Evolutionary conservation across 257 asterid species (phyloP), one percentile per base, ranked within the genome.

Genomic region (Perilla frutescens): DNA sequence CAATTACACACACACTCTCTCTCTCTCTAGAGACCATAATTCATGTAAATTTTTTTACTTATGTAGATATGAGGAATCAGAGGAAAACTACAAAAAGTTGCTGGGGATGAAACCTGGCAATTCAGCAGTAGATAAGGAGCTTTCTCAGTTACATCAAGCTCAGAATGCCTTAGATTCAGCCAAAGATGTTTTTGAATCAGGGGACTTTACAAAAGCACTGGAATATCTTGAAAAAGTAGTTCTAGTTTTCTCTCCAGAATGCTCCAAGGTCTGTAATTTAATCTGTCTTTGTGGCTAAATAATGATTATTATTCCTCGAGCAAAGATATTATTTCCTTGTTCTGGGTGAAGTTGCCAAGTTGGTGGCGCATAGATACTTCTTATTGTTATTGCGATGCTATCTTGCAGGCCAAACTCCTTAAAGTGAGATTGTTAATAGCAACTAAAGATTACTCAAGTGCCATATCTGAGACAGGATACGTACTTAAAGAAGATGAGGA

Each of bases 221-320:
- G 98, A 89, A 41, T 82, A 81, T 71, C 64, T 92, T 53, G 87
- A 88, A 26, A 92, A 90, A 83, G 94, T 92, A 40, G 96, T 92
- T 20, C 96, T 92, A 29, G 88, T 92, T 75, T 92, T 92, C 73
- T 92, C 97, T 81, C 98, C 97, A 59, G 95, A 92, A 72, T 92
- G 98, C 84, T 77, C 87, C 62, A 79, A 90, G 91, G 98, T 92
- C 77, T 43, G 59, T 58, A 73, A 56, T 66, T 61, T 37, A 53
- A 60, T 68, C 56, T 39, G 29, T 45, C 48, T 45, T n/a, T 44
- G 13, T 47, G 36, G n/a, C 48, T 45, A 4, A 37, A 54, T 72
- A 57, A 67, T 9, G 14, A 49, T 68, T 64, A 7, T 12, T 51
- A 26, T 56, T 66, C 34, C 63, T 12, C 47, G 51, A 34, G 36